A percentile compares a stretch with the other conserved stretches of the same genome.
Evolutionary conservation across 768 basidiomycete genomes (phyloP).

Genomic region (Lepiota venenata): DNA sequence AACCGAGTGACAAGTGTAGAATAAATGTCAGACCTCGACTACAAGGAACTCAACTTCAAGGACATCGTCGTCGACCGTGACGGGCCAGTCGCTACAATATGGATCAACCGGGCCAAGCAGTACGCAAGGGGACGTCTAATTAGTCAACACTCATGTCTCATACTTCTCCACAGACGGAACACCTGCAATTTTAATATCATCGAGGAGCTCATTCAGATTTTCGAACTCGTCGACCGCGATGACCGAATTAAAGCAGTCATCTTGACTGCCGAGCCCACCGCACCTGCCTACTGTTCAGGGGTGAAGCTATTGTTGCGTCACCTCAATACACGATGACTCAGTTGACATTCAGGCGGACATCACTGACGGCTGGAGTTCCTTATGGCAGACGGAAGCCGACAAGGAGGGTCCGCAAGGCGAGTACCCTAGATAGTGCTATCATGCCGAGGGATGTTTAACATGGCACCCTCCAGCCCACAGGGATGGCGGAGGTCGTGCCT

Average conservation of each 20-base stretch:
- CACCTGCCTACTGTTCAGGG: constrained; percentile 53
- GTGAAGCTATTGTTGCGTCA: constrained; percentile 26
- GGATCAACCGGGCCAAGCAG: constrained; percentile 47
- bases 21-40: constrained; percentile 31
- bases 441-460: background rate
- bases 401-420: constrained; percentile 46
- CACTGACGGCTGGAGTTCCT: constrained; percentile 40
- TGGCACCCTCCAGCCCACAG: constrained; percentile 35
- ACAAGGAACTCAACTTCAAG: constrained; percentile 34
- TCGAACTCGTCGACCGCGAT: constrained; percentile 45
- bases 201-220: constrained; percentile 38
- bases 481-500: constrained; percentile 44
- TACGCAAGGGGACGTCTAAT: constrained; percentile 15
- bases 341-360: constrained; percentile 41
- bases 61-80: constrained; percentile 42
- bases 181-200: constrained; percentile 32
- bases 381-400: constrained; percentile 37
- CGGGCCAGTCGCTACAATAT: constrained; percentile 38
- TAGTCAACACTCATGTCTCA: background rate
- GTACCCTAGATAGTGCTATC: constrained; percentile 9
- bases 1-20: background rate
- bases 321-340: background rate
- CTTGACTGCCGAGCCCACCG: constrained; percentile 47
- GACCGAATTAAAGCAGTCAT: constrained; percentile 51
- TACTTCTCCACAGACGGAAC: constrained; percentile 35